Evolutionary conservation across 176 grass and related monocot genomes (phyloP).

Genomic region (Lolium multiflorum): DNA sequence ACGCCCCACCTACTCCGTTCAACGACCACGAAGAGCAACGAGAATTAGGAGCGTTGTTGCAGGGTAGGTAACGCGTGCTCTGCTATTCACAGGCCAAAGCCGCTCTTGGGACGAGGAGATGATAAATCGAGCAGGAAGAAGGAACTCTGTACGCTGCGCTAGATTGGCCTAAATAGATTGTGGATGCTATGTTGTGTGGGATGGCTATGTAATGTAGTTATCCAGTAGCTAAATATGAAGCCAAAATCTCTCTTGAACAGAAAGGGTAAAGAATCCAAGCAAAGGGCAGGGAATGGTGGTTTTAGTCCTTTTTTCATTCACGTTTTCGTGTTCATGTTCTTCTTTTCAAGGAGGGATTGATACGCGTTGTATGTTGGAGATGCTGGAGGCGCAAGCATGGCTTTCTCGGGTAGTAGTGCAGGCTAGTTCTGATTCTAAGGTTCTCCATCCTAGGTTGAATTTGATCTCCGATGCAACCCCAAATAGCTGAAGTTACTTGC

Average conservation of each 20-base stretch:
- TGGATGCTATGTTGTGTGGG: not conserved
- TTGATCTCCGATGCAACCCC: not conserved
- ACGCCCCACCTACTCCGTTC: not conserved
- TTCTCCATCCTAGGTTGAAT: not conserved
- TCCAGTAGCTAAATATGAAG: conserved; percentile 4
- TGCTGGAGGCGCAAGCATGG: not conserved
- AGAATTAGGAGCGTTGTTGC: not conserved
- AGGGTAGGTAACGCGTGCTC: conserved; percentile 1
- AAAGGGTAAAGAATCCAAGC: conserved; percentile 3
- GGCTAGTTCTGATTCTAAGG: not conserved
- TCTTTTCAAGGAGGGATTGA: conserved; percentile 8
- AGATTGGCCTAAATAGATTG: not conserved
- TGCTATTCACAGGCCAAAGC: not conserved
- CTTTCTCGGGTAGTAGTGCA: not conserved
- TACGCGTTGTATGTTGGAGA: not conserved
- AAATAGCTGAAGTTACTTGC: not conserved
- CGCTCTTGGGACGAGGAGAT: not conserved
- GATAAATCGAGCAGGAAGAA: not conserved
- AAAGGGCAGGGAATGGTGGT: conserved; percentile 20
- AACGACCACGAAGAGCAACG: not conserved
- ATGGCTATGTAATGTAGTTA: not conserved
- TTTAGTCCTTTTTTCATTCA: not conserved
- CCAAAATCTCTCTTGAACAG: not conserved
- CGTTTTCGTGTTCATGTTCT: not conserved
- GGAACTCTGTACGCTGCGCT: not conserved